Evolutionary conservation across 176 grass and related monocot genomes (phyloP).

Genomic region (Oryza punctata): DNA sequence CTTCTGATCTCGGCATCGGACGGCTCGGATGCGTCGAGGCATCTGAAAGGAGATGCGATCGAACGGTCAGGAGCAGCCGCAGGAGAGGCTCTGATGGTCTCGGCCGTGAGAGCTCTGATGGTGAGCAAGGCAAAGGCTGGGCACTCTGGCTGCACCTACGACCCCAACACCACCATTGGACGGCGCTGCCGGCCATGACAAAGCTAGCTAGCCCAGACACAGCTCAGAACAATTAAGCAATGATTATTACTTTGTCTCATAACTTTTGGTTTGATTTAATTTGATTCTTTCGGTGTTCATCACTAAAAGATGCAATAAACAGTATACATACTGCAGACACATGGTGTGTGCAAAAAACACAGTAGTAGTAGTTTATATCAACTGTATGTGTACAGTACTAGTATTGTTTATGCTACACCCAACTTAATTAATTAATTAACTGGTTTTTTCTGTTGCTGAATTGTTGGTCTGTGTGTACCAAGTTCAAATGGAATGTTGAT

Average conservation of each 20-base stretch:
- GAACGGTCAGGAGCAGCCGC: background rate
- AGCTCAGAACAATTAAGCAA: background rate
- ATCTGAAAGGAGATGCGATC: background rate
- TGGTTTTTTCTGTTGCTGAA: background rate
- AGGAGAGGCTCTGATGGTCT: background rate
- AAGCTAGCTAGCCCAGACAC: background rate
- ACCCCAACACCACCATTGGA: slow-evolving; percentile 3
- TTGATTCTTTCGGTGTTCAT: background rate
- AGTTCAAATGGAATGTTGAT: slow-evolving; percentile 32
- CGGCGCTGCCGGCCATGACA: background rate
- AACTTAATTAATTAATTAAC: background rate
- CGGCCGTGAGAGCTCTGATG: background rate
- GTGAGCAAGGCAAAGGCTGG: background rate
- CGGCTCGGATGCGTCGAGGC: slow-evolving; percentile 14
- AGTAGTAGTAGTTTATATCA: background rate
- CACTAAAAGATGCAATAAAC: background rate
- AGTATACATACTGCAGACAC: background rate
- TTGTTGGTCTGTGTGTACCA: background rate
- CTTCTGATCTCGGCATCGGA: background rate
- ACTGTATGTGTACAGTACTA: background rate
- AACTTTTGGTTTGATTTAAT: background rate
- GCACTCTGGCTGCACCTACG: slow-evolving; percentile 27
- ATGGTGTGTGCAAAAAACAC: background rate
- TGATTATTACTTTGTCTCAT: background rate
- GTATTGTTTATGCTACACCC: background rate